Percentiles rank a stretch among this genome's conserved stretches.
phyloP scores from a whole-genome alignment of 176 grass and related monocot species.

The Musa schizocarpa region DNA sequence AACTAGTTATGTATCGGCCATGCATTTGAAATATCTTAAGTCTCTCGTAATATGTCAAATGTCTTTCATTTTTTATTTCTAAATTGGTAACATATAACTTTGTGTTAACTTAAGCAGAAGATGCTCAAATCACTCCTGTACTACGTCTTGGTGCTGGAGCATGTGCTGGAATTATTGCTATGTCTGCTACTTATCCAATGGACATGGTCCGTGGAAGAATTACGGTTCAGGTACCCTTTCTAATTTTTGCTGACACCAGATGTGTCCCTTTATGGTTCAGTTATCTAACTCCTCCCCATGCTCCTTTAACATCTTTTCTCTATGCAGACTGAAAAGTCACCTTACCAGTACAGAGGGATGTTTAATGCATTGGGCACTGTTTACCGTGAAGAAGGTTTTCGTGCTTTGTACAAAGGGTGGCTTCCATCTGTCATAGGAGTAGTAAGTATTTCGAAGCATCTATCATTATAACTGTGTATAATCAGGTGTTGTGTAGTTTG shows the following conservation, averaged over 20 bases:
- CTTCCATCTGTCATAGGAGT: slow-evolving; percentile 99
- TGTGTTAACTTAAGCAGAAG: slow-evolving; percentile 35
- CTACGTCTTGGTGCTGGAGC: slow-evolving; percentile 93
- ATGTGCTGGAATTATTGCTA: slow-evolving; percentile 97
- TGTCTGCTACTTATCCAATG: slow-evolving; percentile 99
- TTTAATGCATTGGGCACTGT: slow-evolving; percentile 91
- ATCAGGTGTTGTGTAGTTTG: background rate
- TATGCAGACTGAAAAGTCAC: slow-evolving; percentile 79
- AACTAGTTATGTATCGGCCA: too few relatives aligned
- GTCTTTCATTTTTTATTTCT: too few relatives aligned
- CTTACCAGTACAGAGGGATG: slow-evolving; percentile 97
- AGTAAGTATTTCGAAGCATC: slow-evolving; percentile 36
- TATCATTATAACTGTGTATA: background rate
- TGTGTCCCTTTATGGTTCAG: slow-evolving; percentile 1
- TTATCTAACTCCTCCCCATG: slow-evolving; percentile 6
- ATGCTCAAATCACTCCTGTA: slow-evolving; percentile 74
- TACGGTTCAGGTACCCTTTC: slow-evolving; percentile 70
- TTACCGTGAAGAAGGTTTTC: slow-evolving; percentile 95
- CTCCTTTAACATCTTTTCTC: background rate
- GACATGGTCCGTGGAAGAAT: slow-evolving; percentile 99
- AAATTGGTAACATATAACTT: background rate
- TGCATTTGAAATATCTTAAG: too few relatives aligned
- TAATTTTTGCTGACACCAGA: background rate
- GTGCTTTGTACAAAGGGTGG: slow-evolving; percentile 97
- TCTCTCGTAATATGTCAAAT: too few relatives aligned